Percentiles rank a stretch among this genome's conserved stretches.
Evolutionary conservation across 768 basidiomycete genomes (phyloP).

Genomic region (Xerocomellus intermedius): DNA sequence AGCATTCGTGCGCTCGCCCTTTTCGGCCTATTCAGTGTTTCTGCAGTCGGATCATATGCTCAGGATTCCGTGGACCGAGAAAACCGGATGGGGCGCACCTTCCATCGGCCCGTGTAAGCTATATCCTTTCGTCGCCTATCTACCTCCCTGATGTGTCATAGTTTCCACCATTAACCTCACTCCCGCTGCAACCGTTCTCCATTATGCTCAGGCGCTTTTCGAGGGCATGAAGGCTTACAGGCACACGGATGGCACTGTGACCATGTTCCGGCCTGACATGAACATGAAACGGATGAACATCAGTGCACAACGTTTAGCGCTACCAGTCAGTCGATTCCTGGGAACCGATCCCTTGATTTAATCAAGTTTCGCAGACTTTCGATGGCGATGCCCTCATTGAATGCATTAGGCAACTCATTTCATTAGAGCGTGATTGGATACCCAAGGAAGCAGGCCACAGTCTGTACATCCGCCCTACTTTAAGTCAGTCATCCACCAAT

Average conservation of each 20-base stretch:
- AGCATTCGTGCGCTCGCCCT: neutral
- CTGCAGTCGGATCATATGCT: constrained; percentile 85
- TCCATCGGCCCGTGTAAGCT: constrained; percentile 79
- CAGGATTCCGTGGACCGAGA: constrained; percentile 66
- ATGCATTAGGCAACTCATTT: constrained; percentile 84
- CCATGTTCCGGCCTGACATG: constrained; percentile 93
- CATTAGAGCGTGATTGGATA: constrained; percentile 87
- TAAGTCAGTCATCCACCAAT: constrained; percentile 42
- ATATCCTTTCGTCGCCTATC: neutral
- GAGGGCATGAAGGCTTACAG: constrained; percentile 96
- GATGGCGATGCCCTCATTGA: constrained; percentile 70
- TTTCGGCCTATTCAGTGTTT: constrained; percentile 7
- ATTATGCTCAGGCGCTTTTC: constrained; percentile 90
- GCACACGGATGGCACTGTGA: constrained; percentile 65
- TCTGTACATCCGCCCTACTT: constrained; percentile 84
- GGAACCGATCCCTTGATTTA: neutral
- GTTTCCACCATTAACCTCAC: constrained; percentile 23
- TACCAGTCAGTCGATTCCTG: constrained; percentile 53
- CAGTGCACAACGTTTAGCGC: constrained; percentile 73
- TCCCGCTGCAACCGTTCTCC: constrained; percentile 66
- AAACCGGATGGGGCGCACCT: constrained; percentile 79
- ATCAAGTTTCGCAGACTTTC: constrained; percentile 54
- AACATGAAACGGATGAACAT: constrained; percentile 96
- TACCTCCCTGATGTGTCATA: constrained; percentile 12
- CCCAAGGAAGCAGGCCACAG: constrained; percentile 86